Base-by-base conservation (phyloP, 306 rosid species). In the Trifolium pratense region DNA sequence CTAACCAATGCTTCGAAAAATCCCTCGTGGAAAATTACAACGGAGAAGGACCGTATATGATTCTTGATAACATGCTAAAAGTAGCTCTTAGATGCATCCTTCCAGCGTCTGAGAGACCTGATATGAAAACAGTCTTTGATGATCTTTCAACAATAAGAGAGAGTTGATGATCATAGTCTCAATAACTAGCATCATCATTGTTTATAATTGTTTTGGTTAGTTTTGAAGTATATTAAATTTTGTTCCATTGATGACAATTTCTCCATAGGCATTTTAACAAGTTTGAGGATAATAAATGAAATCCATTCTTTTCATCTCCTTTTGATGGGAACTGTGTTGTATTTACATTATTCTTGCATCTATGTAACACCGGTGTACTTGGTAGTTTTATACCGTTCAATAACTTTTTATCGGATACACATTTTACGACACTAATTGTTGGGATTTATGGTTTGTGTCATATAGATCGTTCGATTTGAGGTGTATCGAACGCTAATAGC, bases 31-130 rank as follows among this genome's bases (percentile, higher is more conserved):
- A 85, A 18, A 64, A 49, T 45, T 36, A 68, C 17, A 58, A 57
- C 10, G 66, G 77, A 6, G 85, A 84, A 58, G 83, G 76, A 62
- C 51, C 64, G 36, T 48, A 73, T 1, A 77, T 68, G 63, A 64
- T 74, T 68, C 86, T 87, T 65, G 87, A 89, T 75, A 84, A 81
- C 0, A 86, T 89, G 91, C 77, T 91, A 8, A 78, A 87, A 23
- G 89, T 83, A 68, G 92, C 90, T 80, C 74, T 89, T 64, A 83
- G 87, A 82, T 91, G 97, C 71, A 84, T 73, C 70, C 92, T 84
- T 73, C 84, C 96, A 46, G 90, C 96, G 78, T 82, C 91, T 0
- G 96, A 91, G 65, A 89, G 97, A 48, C 92, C 92, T 10, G 92
- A 89, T 67, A 91, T 91, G 76, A 76, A 78, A 78, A 81, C 87